Percentiles rank a stretch among this genome's conserved stretches.
These are phyloP conservation scores for Teunomyces aglyptinius DNA, from an alignment of 805 yeast species.

Conservation along the genomic window DNA sequence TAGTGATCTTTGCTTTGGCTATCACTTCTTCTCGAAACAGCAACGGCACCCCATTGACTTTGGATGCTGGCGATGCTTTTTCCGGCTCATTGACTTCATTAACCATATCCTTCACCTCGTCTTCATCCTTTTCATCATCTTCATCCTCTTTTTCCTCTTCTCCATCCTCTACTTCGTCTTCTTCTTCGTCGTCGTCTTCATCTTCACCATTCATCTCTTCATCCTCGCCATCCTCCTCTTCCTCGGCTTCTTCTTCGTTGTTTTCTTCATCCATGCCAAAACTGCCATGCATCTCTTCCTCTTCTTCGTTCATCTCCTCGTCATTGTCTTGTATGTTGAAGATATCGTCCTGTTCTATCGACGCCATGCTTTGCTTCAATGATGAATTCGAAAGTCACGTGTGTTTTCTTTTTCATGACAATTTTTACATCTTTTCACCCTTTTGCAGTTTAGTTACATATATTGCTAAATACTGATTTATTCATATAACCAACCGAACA, in stretches of 20 bases:
- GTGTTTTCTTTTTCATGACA: not conserved
- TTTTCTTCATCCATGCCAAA: constrained; percentile 2
- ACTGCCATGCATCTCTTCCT: constrained; percentile 10
- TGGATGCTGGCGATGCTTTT: too few relatives aligned
- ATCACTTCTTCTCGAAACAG: constrained; percentile 28
- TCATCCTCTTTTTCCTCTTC: constrained; percentile 17
- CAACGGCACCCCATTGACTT: constrained; percentile 3
- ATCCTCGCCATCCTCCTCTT: constrained; percentile 22
- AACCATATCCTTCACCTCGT: constrained; percentile 13
- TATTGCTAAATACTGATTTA: constrained; percentile 34
- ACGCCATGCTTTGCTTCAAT: constrained; percentile 3
- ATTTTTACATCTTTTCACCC: too few relatives aligned
- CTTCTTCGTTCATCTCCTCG: constrained; percentile 16
- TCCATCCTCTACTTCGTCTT: constrained; percentile 12
- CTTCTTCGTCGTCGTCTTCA: constrained; percentile 16
- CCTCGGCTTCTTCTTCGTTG: constrained; percentile 15
- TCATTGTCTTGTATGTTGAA: constrained; percentile 20
- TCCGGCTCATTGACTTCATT: constrained; percentile 12
- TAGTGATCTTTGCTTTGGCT: constrained; percentile 49
- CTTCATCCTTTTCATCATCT: constrained; percentile 15
- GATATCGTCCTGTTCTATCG: constrained; percentile 20
- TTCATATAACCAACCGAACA: constrained; percentile 92
- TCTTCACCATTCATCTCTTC: constrained; percentile 19
- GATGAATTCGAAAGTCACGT: not conserved
- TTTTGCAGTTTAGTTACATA: too few relatives aligned